phyloP scores from a whole-genome alignment of 371 early-diverging fungal genomes.

The Mucor mucedo region DNA sequence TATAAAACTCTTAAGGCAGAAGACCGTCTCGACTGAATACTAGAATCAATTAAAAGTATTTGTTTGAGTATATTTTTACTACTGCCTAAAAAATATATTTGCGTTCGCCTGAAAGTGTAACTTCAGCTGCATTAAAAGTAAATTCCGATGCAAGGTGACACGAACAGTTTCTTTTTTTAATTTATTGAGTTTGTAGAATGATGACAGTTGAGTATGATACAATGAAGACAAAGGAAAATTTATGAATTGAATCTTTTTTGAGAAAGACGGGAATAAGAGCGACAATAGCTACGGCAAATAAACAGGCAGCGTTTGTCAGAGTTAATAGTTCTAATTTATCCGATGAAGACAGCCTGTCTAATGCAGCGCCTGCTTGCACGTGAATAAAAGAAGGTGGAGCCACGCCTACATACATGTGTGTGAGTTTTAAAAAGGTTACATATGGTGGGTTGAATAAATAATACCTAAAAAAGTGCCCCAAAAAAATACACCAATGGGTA shows the following conservation, averaged over 20 bases:
- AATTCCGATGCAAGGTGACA: too few relatives aligned
- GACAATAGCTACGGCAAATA: slow-evolving; percentile 47
- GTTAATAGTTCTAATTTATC: slow-evolving; percentile 51
- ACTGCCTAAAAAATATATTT: too few relatives aligned
- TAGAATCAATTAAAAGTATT: too few relatives aligned
- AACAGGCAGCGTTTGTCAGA: slow-evolving; percentile 47
- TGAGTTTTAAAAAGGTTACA: slow-evolving; percentile 30
- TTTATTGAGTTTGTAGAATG: too few relatives aligned
- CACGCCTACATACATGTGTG: slow-evolving; percentile 21
- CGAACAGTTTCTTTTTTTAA: too few relatives aligned
- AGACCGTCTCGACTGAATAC: too few relatives aligned
- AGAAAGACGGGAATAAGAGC: slow-evolving; percentile 54
- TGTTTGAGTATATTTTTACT: too few relatives aligned
- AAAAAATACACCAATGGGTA: slow-evolving; percentile 57
- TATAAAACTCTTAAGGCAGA: too few relatives aligned
- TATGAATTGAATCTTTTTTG: slow-evolving; percentile 29
- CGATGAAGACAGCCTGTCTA: slow-evolving; percentile 62
- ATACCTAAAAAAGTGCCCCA: slow-evolving; percentile 54
- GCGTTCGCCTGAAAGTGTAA: too few relatives aligned
- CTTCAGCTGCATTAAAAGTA: too few relatives aligned
- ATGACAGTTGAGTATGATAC: neutral
- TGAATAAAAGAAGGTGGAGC: slow-evolving; percentile 69
- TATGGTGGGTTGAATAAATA: too few relatives aligned
- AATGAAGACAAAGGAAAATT: neutral
- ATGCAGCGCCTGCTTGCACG: slow-evolving; percentile 67